Evolutionary conservation across 345 rosid genomes (phyloP).

Genomic region (Gynandropsis gynandra): DNA sequence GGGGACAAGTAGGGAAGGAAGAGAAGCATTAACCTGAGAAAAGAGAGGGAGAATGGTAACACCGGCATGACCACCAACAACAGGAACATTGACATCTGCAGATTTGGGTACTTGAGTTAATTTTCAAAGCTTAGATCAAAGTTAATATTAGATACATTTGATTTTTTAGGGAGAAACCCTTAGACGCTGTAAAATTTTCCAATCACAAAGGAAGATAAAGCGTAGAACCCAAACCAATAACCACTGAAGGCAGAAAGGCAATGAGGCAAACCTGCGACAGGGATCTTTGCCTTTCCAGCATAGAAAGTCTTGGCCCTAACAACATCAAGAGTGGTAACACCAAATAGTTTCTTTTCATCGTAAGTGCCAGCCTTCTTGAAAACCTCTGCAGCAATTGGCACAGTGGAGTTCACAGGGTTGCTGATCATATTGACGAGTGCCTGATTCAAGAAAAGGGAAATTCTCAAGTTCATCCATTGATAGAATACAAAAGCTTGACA

Average conservation of each 20-base stretch:
- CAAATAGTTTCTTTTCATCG: conserved; percentile 58
- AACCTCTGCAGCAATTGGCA: conserved; percentile 70
- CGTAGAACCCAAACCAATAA: too few relatives aligned
- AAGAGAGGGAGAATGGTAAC: conserved; percentile 65
- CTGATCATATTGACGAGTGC: conserved; percentile 75
- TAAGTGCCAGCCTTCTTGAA: conserved; percentile 75
- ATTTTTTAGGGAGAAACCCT: too few relatives aligned
- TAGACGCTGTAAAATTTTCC: too few relatives aligned
- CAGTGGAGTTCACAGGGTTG: conserved; percentile 80
- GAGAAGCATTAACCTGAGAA: conserved; percentile 35
- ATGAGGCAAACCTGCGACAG: conserved; percentile 46
- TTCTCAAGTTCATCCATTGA: neutral
- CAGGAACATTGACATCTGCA: conserved; percentile 63
- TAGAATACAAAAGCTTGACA: neutral
- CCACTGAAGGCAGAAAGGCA: neutral
- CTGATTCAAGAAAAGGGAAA: conserved; percentile 22
- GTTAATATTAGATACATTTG: too few relatives aligned
- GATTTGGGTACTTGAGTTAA: neutral
- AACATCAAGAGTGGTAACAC: conserved; percentile 81
- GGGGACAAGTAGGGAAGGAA: neutral
- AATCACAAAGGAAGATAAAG: too few relatives aligned
- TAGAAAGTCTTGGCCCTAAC: conserved; percentile 83
- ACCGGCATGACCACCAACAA: conserved; percentile 79
- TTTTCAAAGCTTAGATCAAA: neutral
- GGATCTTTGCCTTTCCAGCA: conserved; percentile 60